Evolutionary conservation across 495 filamentous ascomycete species (phyloP), one percentile per base, ranked within the genome.

Genomic region (Pyronema omphalodes): DNA sequence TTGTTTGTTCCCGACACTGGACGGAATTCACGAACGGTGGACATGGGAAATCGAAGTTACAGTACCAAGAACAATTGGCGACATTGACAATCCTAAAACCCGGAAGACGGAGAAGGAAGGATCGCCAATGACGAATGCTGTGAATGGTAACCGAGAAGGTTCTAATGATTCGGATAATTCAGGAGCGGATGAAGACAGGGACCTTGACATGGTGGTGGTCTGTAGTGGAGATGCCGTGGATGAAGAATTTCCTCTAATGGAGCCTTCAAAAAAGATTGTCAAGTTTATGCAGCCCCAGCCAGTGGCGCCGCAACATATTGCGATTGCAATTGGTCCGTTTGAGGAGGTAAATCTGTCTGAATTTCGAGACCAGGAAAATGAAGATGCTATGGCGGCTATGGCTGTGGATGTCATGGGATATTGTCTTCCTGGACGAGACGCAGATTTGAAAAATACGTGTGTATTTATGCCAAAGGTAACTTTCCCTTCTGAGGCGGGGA

Each of bases 241-340:
- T 66, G 91, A 96, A 67, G 80, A 82, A 47, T 67, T 78, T 9
- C 81, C 93, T 59, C 75, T 79, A 18, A 72, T 73, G 34, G 83
- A 95, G 57, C 67, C 81, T 36, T 80, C 73, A 17, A 86, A 83
- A 62, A 94, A 91, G 64, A 86, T 80, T 7, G 81, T 88, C 55
- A 83, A 82, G 0, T 99, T 96, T 61, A 76, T 76, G 29, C 78
- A 78, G 53, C 69, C 74, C 37, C 77, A 77, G 37, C 75, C 83
- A 23, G 75, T 91, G 2, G 78, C 87, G 3, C 78, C 88, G 4
- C 82, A 86, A 51, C 87, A 96, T 62, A 79, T 99, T 59, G 86
- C 86, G 2, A 89, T 99, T 66, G 84, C 83, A 9, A 76, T 95
- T 29, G 91, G 93, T 0, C 91, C 93, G 11, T 99, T 99, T 64